Base-by-base conservation (phyloP, 75 land plant genomes). In the Selaginella tamariscina region DNA sequence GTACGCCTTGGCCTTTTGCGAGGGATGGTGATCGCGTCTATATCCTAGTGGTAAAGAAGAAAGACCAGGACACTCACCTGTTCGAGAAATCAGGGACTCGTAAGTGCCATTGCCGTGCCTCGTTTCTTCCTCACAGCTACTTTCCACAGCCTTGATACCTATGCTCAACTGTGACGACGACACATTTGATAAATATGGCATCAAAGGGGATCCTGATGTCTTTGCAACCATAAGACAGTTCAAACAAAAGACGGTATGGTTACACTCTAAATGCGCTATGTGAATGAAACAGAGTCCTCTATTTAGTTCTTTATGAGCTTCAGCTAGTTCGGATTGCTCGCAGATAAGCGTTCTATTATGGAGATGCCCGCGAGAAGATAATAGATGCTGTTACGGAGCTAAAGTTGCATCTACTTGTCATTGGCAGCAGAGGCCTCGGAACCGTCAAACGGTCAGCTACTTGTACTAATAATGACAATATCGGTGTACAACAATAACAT, bases 351-450 rank as follows among this genome's bases (percentile, higher is more conserved):
- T 30, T 89, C 30, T 84, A 80, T 32, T 87, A 82, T 78, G 94
- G 94, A 67, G 95, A 87, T 68, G 80, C 95, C 0, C 84, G 87
- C 68, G 91, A 87, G 73, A 87, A 81, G 83, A 64, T 89, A 0
- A 56, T 71, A 32, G 78, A 85, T 0, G 88, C 95, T 1, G 85
- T 77, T 54, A 80, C 76, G 33, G 85, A 87, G 55, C 71, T 79
- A 68, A 75, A 78, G 56, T 78, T 89, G 11, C 83, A 89, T 44
- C 80, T 81, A 31, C 63, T 89, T 68, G 88, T 89, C 20, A 76
- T 89, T 90, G 95, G 95, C 9, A 82, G 95, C 83, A 75, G 94
- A 68, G 94, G 94, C 2, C 81, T 87, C 23, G 71, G 87, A 9
- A 44, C 76, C 32, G 56, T 84, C 56, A 73, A 81, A 70, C 84